phyloP scores from a whole-genome alignment of 2,329 filamentous ascomycete species.

The Exophiala viscosa region DNA sequence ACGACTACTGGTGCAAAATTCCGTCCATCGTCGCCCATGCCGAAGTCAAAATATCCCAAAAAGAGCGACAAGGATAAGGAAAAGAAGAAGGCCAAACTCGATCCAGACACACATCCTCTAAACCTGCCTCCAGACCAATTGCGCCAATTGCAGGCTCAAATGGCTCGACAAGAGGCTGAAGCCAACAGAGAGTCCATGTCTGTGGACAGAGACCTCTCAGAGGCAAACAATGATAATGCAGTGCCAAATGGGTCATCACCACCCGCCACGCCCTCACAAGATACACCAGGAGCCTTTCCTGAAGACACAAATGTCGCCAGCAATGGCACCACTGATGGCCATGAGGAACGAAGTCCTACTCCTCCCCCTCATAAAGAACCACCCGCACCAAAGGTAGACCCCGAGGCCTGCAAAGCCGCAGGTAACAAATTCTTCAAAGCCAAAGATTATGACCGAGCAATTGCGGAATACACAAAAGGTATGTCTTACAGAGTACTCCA shows the following conservation, averaged over 20 bases:
- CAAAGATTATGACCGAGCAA: slow-evolving; percentile 80
- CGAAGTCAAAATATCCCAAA: slow-evolving; percentile 27
- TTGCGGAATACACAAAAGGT: slow-evolving; percentile 95
- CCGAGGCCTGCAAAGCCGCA: slow-evolving; percentile 84
- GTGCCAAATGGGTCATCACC: slow-evolving; percentile 18
- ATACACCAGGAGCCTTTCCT: slow-evolving; percentile 24
- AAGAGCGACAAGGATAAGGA: slow-evolving; percentile 25
- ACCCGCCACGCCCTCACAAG: slow-evolving; percentile 23
- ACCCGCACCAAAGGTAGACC: slow-evolving; percentile 61
- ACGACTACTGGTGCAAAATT: slow-evolving; percentile 11
- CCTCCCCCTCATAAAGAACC: slow-evolving; percentile 47
- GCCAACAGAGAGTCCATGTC: slow-evolving; percentile 50
- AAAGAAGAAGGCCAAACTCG: slow-evolving; percentile 30
- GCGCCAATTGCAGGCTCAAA: slow-evolving; percentile 62
- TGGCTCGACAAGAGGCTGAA: slow-evolving; percentile 40
- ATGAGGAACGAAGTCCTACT: slow-evolving; percentile 40
- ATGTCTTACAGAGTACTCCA: slow-evolving; percentile 24
- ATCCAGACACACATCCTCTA: slow-evolving; percentile 71
- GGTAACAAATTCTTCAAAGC: slow-evolving; percentile 98
- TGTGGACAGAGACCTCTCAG: slow-evolving; percentile 66
- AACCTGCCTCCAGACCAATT: slow-evolving; percentile 88
- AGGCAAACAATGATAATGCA: slow-evolving; percentile 16
- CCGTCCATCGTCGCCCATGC: slow-evolving; percentile 20
- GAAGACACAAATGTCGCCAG: slow-evolving; percentile 28
- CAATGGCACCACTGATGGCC: slow-evolving; percentile 32